A percentile compares a stretch with the other conserved stretches of the same genome.
phyloP scores from a whole-genome alignment of 495 filamentous ascomycete genomes.

The Penicillium verhagenii region DNA sequence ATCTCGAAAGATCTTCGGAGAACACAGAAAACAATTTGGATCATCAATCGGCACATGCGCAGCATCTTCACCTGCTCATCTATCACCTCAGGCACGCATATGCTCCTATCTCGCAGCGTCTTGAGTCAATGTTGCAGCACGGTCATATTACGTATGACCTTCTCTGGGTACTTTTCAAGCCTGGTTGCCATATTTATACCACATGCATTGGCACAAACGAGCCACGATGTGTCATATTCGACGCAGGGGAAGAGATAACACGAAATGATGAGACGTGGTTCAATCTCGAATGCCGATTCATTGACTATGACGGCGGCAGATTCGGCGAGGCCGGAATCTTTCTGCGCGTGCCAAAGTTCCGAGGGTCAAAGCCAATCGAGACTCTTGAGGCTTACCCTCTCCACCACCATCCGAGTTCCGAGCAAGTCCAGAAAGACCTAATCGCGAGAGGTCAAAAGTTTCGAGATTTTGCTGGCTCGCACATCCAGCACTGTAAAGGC shows the following conservation, averaged over 20 bases:
- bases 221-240: slow-evolving; percentile 60
- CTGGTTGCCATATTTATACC: slow-evolving; percentile 27
- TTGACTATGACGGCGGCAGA: slow-evolving; percentile 29
- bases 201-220: slow-evolving; percentile 42
- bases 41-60: slow-evolving; percentile 2
- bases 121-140: slow-evolving; percentile 37
- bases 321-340: slow-evolving; percentile 24
- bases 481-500: slow-evolving; percentile 22
- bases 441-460: slow-evolving; percentile 31
- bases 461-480: slow-evolving; percentile 19
- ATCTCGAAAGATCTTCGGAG: slow-evolving; percentile 23
- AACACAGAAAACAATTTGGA: slow-evolving; percentile 9
- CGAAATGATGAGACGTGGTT: slow-evolving; percentile 28
- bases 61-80: slow-evolving; percentile 40
- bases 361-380: slow-evolving; percentile 25
- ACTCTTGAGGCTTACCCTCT: slow-evolving; percentile 31
- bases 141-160: slow-evolving; percentile 36
- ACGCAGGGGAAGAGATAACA: slow-evolving; percentile 52
- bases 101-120: slow-evolving; percentile 27
- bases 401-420: slow-evolving; percentile 18
- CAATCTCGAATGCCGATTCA: slow-evolving; percentile 34
- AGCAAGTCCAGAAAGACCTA: slow-evolving; percentile 16
- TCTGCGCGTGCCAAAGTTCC: slow-evolving; percentile 28
- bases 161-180: slow-evolving; percentile 29
- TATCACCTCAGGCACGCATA: slow-evolving; percentile 40